Evolutionary conservation across 352 stramenopile genomes (phyloP).

Genomic region (Phytophthora pisi): DNA sequence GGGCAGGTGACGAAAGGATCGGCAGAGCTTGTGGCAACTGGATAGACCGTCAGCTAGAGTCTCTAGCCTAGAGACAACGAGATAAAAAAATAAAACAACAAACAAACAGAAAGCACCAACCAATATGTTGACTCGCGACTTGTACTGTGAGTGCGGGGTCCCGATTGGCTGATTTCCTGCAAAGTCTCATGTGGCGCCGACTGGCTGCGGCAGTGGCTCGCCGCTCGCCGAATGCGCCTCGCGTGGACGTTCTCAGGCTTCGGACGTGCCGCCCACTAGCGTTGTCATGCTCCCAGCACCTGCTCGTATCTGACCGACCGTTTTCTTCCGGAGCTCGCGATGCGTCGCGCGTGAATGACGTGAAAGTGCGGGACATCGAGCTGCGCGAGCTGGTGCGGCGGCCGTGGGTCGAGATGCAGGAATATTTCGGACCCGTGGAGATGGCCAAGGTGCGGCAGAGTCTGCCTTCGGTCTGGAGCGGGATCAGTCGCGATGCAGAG

Average conservation of each 20-base stretch:
- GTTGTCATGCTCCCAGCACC: neutral
- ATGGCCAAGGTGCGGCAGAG: slow-evolving; percentile 34
- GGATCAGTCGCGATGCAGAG: slow-evolving; percentile 17
- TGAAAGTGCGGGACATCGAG: slow-evolving; percentile 35
- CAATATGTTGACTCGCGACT: too few relatives aligned
- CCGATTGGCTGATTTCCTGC: slow-evolving; percentile 22
- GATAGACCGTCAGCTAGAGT: neutral
- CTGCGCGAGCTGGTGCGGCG: slow-evolving; percentile 39
- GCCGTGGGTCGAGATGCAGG: slow-evolving; percentile 36
- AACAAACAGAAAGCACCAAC: neutral
- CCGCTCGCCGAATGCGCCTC: slow-evolving; percentile 1
- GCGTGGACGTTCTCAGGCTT: neutral
- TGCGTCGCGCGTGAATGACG: slow-evolving; percentile 2
- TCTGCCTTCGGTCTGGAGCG: slow-evolving; percentile 36
- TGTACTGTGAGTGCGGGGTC: too few relatives aligned
- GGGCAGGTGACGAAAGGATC: too few relatives aligned
- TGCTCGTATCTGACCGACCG: neutral
- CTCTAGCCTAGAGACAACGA: slow-evolving; percentile 17
- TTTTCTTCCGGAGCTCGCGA: slow-evolving; percentile 18
- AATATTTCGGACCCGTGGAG: slow-evolving; percentile 26
- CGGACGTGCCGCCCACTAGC: neutral
- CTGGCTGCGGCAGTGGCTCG: slow-evolving; percentile 5
- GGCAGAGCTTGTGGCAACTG: too few relatives aligned
- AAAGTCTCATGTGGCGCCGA: slow-evolving; percentile 26
- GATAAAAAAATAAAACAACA: slow-evolving; percentile 18